Conservation (phyloP, 169 alveolate genomes). For the Plasmodium inui region DNA sequence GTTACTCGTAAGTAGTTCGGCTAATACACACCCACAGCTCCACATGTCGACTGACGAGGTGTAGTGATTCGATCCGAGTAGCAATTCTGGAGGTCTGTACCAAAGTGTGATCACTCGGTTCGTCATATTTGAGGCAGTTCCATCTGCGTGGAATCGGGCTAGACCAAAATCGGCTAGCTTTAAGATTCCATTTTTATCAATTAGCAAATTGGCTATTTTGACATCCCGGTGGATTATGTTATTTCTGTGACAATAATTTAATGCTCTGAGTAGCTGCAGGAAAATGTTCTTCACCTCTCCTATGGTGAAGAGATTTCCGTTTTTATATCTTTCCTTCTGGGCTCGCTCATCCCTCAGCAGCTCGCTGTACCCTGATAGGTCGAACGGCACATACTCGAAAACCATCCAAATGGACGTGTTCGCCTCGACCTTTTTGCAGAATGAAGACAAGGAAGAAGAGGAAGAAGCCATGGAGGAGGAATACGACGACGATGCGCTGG, state of each 20-base stretch:
- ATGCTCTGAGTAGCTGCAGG: slow-evolving; percentile 88
- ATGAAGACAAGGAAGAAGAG: neutral
- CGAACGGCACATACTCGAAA: slow-evolving; percentile 89
- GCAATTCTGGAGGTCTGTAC: slow-evolving; percentile 98
- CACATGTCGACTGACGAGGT: slow-evolving; percentile 94
- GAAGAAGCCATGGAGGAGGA: neutral
- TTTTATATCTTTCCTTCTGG: slow-evolving; percentile 78
- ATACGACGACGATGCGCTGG: neutral
- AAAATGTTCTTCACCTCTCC: slow-evolving; percentile 89
- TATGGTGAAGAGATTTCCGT: slow-evolving; percentile 79
- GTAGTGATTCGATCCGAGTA: slow-evolving; percentile 93
- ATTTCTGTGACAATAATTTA: slow-evolving; percentile 90
- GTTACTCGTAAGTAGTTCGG: slow-evolving; percentile 91
- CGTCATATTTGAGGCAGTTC: slow-evolving; percentile 87
- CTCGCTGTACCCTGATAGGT: slow-evolving; percentile 88
- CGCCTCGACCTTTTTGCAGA: slow-evolving; percentile 57
- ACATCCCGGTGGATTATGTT: slow-evolving; percentile 92
- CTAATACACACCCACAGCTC: slow-evolving; percentile 97
- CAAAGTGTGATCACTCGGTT: slow-evolving; percentile 96
- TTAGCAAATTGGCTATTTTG: slow-evolving; percentile 93
- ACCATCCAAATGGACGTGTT: slow-evolving; percentile 88
- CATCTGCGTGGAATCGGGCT: slow-evolving; percentile 88
- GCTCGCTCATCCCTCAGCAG: slow-evolving; percentile 78
- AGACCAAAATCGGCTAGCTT: slow-evolving; percentile 97
- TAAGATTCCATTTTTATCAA: slow-evolving; percentile 92